Evolutionary conservation across 768 basidiomycete species (phyloP), one percentile per base, ranked within the genome.

Genomic region (Trametes cinnabarina): DNA sequence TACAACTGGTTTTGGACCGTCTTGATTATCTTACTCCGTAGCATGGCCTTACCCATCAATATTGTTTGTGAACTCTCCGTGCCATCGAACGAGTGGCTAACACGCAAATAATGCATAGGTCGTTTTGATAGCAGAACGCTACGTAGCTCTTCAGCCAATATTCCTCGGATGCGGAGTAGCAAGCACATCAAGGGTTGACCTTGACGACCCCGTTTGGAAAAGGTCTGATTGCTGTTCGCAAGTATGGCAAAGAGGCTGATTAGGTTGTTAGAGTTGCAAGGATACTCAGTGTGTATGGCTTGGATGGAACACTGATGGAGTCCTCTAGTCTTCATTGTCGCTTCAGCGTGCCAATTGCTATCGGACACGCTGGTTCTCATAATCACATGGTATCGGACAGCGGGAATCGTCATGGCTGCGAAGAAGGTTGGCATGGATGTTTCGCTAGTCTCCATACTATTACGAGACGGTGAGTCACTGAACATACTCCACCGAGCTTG

Each of bases 381-480:
- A 3, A 50, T 57, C 22, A 57, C 55, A 26, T 57, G 55, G 55
- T 57, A 57, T 23, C 47, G 55, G 28, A 57, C 55, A 19, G 55
- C 55, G 14, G 55, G 55, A 1, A 57, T 57, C 23, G 30, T 50
- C 3, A 34, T 42, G 15, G 28, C 25, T 19, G 55, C 55, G 17
- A 20, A 41, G 30, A 50, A 49, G 12, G 40, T 32, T 1, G 19
- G 43, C 6, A 12, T 57, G 28, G 41, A 49, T 4, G 28, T 47
- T 12, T 43, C 47, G 30, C 39, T 49, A 14, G 47, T 47, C 25
- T 47, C 22, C 9, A 37, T 49, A 2, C 40, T 57, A 30, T 40
- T 57, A 3, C 39, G 47, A 4, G 55, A 57, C 19, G 55, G 49
- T 41, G 35, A 53, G 55, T n/a, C 34, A 4, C 10, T 19, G 17